Evolutionary conservation across 345 rosid genomes (phyloP).

Genomic region (Gossypium anomalum): DNA sequence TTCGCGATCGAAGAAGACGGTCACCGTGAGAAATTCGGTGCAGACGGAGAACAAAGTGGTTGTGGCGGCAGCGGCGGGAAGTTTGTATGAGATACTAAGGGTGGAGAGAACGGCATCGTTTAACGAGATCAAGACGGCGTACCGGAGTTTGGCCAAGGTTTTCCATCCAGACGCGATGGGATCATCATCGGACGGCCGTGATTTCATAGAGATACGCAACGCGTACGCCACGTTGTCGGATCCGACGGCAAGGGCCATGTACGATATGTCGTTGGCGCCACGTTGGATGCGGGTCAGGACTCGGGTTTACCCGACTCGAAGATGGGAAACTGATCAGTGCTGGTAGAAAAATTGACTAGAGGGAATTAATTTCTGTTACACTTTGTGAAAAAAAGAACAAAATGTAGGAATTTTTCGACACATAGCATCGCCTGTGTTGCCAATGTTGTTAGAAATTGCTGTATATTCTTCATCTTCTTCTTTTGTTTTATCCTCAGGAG

Average conservation of each 20-base stretch:
- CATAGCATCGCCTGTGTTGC: not conserved
- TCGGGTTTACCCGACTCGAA: constrained; percentile 39
- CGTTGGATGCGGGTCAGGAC: constrained; percentile 21
- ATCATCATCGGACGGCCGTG: constrained; percentile 38
- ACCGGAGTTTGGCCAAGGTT: constrained; percentile 55
- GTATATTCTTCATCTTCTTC: not conserved
- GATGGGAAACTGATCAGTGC: constrained; percentile 94
- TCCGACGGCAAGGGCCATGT: constrained; percentile 62
- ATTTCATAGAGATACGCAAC: constrained; percentile 62
- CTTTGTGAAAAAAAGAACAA: not conserved
- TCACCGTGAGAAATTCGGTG: not conserved
- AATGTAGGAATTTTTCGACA: constrained; percentile 1
- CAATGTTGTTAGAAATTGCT: not conserved
- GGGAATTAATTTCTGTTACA: not conserved
- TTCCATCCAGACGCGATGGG: constrained; percentile 58
- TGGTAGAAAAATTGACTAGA: constrained; percentile 36
- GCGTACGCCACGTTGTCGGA: constrained; percentile 73
- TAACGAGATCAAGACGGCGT: constrained; percentile 66
- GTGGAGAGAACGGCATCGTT: constrained; percentile 51
- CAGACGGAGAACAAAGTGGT: not conserved
- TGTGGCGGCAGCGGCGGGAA: constrained; percentile 15
- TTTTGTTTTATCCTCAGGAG: too few species aligned
- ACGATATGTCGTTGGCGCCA: constrained; percentile 46
- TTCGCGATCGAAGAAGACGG: not conserved
- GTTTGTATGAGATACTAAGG: constrained; percentile 54